phyloP scores from a whole-genome alignment of 257 asterid genomes.

The Solanum piurae region DNA sequence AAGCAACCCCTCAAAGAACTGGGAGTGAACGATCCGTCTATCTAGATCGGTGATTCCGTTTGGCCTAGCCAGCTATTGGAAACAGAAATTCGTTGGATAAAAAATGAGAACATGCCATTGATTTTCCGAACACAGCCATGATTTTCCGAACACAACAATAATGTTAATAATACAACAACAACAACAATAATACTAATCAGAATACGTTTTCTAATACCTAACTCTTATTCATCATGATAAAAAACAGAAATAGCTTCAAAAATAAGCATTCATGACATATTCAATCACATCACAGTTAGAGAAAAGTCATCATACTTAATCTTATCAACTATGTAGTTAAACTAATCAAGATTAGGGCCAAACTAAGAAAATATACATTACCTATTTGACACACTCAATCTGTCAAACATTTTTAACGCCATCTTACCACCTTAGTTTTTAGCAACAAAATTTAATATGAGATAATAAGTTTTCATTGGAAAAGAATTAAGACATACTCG shows the following conservation, averaged over 20 bases:
- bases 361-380: neutral
- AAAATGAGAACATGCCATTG: neutral
- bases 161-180: neutral
- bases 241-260: neutral
- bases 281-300: neutral
- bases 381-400: neutral
- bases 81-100: neutral
- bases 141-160: neutral
- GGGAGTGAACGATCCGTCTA: neutral
- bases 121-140: neutral
- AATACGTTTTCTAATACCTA: neutral
- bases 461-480: neutral
- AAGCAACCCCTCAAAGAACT: neutral
- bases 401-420: neutral
- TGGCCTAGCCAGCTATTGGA: neutral
- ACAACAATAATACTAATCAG: neutral
- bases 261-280: neutral
- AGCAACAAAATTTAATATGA: neutral
- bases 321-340: neutral
- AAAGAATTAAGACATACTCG: neutral
- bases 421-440: neutral
- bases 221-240: neutral
- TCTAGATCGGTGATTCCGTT: neutral
- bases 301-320: neutral
- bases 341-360: neutral